Base-by-base conservation (phyloP, 164 flowering plant species). In the Vitis rotundifolia region DNA sequence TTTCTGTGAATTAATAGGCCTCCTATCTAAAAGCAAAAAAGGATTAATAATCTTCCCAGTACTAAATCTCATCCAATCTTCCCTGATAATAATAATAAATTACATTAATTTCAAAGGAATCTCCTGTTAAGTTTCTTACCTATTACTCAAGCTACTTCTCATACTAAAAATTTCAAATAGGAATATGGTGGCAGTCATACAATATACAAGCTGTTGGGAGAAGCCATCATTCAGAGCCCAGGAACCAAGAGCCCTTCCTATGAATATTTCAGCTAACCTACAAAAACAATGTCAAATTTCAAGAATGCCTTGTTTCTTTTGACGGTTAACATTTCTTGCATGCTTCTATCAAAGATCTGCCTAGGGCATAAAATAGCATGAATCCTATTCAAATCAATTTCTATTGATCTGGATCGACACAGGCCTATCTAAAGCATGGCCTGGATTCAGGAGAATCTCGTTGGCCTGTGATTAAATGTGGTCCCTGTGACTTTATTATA, bases 51-150 rank as follows among this genome's bases (percentile, higher is more conserved):
- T 51, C 52, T 63, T 59, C 65, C 51, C 50, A 7, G 29, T 55
- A 11, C 22, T 9, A 71, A 64, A 64, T 66, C 61, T 54, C 9
- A 47, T 14, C 56, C 47, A 18, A 49, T 61, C 11, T 68, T 59
- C 54, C 70, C 9, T 5, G 59, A 12, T 59, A n/a, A 13, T 18
- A 61, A 8, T 14, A 50, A 5, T 51, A 1, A 59, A 31, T 44
- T n/a, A 16, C 55, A 63, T 70, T 63, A 49, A 70, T 47, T 70
- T n/a, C 61, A 14, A 13, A 47, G 56, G 28, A 10, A 57, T 11
- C 59, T 16, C 11, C 19, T 10, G 11, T 57, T 18, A 18, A 9
- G 9, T 57, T 8, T 19, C 59, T 57, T 57, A 26, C 3, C 22
- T 14, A 18, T 11, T 57, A 11, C 28, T 8, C 10, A 19, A 16